These are phyloP conservation scores for Yamadazyma sp. DNA, from an alignment of 1,139 yeast genomes.

Conservation along the genomic window DNA sequence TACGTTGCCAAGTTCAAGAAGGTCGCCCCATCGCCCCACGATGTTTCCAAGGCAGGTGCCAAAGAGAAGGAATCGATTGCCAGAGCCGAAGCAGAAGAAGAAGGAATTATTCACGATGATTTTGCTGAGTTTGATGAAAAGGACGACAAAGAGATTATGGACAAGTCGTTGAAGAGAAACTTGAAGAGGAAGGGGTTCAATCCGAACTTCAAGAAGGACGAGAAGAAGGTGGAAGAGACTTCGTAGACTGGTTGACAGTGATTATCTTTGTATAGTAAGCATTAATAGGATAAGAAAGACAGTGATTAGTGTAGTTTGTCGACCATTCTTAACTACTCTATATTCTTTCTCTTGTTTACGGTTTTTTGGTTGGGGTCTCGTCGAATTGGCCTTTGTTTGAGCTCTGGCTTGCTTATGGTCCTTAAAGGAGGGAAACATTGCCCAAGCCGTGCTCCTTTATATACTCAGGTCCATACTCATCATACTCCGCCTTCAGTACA, in stretches of 20 bases:
- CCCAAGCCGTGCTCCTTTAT: conserved; percentile 86
- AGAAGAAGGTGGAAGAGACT: not conserved
- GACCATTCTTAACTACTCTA: no score
- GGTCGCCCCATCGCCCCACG: conserved; percentile 82
- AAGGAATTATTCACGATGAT: conserved; percentile 81
- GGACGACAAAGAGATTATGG: conserved; percentile 75
- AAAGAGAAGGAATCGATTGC: conserved; percentile 81
- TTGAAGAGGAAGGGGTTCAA: conserved; percentile 81
- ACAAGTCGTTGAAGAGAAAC: conserved; percentile 68
- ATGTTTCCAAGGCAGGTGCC: conserved; percentile 84
- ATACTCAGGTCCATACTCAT: conserved; percentile 87
- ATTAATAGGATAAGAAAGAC: not conserved
- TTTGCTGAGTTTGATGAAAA: conserved; percentile 79
- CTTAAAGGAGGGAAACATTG: conserved; percentile 41
- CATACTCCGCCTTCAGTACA: conserved; percentile 71
- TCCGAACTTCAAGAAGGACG: conserved; percentile 37
- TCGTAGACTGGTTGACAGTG: no score
- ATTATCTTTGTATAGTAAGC: conserved; percentile 1
- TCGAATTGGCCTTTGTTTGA: no score
- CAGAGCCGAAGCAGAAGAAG: conserved; percentile 75
- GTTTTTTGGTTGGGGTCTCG: no score
- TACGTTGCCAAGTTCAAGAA: conserved; percentile 95
- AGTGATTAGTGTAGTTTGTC: no score
- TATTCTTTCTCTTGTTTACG: no score
- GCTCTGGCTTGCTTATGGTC: no score